phyloP scores from a whole-genome alignment of 2,329 filamentous ascomycete genomes.

The Penicillium decumbens region DNA sequence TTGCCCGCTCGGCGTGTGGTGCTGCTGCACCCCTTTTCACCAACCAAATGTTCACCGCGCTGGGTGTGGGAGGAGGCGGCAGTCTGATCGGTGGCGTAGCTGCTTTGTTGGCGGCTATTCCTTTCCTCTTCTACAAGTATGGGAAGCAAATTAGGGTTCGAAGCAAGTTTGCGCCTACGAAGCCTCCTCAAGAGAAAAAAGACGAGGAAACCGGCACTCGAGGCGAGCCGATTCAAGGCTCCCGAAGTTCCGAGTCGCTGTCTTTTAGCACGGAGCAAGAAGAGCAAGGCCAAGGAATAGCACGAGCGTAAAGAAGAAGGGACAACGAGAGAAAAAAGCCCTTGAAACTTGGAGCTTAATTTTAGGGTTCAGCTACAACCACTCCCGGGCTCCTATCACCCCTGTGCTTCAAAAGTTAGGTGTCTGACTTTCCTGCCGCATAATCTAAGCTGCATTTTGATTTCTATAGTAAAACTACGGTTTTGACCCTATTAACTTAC shows the following conservation, averaged over 20 bases:
- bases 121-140: conserved; percentile 44
- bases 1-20: conserved; percentile 21
- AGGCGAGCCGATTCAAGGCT: not conserved
- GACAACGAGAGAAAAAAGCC: not conserved
- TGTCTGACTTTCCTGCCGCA: too few species aligned
- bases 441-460: too few species aligned
- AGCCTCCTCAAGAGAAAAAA: not conserved
- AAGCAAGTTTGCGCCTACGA: conserved; percentile 40
- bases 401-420: too few species aligned
- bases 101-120: conserved; percentile 17
- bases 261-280: not conserved
- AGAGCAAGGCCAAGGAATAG: not conserved
- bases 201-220: not conserved
- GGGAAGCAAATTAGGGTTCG: conserved; percentile 40
- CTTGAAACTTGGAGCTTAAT: not conserved
- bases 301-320: not conserved
- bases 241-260: not conserved
- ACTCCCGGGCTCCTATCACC: too few species aligned
- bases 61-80: conserved; percentile 23
- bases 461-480: too few species aligned
- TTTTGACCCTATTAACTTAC: too few species aligned
- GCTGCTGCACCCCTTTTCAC: conserved; percentile 24
- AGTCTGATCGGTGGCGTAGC: conserved; percentile 24
- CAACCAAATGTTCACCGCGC: conserved; percentile 20
- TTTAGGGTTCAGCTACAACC: too few species aligned